Evolutionary conservation across 2,329 filamentous ascomycete genomes (phyloP), one percentile per base, ranked within the genome.

Genomic region (Aspergillus phoenicis): DNA sequence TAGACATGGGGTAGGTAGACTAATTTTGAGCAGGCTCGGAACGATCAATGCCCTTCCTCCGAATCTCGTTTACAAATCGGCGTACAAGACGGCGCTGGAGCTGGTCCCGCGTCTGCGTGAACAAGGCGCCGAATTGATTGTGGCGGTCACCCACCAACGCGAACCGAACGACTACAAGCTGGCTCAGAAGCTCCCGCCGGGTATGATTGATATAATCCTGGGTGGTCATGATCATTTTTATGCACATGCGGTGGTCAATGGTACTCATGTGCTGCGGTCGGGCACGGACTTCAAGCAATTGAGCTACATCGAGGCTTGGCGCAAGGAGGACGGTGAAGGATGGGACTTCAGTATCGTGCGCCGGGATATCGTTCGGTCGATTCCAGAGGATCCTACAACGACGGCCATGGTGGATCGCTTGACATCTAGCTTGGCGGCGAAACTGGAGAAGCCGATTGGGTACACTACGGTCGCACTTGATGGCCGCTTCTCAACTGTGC

Each of bases 151-250:
- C 13, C 93, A 97, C 74, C 90, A 92, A 80, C 85, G 93, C 48
- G 91, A 97, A 75, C 91, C 91, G 11, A 96, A 96, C 70, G 93
- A 97, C 76, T 87, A 90, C 71, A 96, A 96, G 77, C 81, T 97
- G 4, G 93, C 93, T 0, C 82, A 87, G 62, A 88, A 91, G 64
- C 85, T 83, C 1, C 81, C 90, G 0, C 83, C 86, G 4, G 91
- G 90, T 0, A 76, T 91, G 57, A 87, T 96, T 20, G 93, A 97
- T 73, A 86, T 97, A 38, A 90, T 97, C 48, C 83, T 97, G 0
- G 92, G 93, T 52, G 93, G 93, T 0, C 93, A 97, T 71, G 93
- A 97, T 69, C 93, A 97, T 73, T 95, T 89, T 77, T 97, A 97
- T 73, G 84, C 84, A 15, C 91, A 97, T 76, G 85, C 83, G 58